Evolutionary conservation across 2,329 filamentous ascomycete species (phyloP).

Genomic region (Cladophialophora psammophila): DNA sequence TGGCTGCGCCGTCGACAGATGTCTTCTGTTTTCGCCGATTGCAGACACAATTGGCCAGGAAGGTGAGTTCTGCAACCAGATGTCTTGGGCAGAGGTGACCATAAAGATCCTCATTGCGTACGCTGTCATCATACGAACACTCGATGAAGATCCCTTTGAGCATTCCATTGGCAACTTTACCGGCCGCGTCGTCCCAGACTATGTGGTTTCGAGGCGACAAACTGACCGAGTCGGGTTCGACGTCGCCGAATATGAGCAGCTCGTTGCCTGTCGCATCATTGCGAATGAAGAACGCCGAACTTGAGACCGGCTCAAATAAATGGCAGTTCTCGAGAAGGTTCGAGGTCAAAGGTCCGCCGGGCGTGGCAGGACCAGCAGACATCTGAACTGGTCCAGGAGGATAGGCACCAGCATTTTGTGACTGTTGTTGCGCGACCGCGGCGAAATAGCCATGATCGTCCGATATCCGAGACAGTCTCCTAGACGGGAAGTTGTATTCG

Average conservation of each 20-base stretch:
- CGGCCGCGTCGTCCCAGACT: slow-evolving; percentile 88
- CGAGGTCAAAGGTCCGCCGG: slow-evolving; percentile 41
- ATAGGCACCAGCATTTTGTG: slow-evolving; percentile 28
- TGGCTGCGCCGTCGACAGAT: slow-evolving; percentile 6
- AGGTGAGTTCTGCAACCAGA: slow-evolving; percentile 77
- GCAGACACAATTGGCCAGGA: slow-evolving; percentile 72
- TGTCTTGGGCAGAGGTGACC: slow-evolving; percentile 88
- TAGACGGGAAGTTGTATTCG: slow-evolving; percentile 56
- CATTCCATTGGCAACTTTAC: slow-evolving; percentile 76
- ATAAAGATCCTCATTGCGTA: slow-evolving; percentile 78
- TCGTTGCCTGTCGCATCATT: slow-evolving; percentile 74
- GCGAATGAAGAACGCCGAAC: slow-evolving; percentile 91
- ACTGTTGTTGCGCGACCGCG: slow-evolving; percentile 37
- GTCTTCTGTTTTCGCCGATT: slow-evolving; percentile 51
- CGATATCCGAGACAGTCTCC: slow-evolving; percentile 41
- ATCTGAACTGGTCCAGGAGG: slow-evolving; percentile 19
- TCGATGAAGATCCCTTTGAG: slow-evolving; percentile 90
- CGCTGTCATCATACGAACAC: slow-evolving; percentile 87
- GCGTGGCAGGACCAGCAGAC: slow-evolving; percentile 33
- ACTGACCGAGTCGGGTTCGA: slow-evolving; percentile 89
- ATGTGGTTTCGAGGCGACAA: slow-evolving; percentile 78
- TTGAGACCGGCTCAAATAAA: slow-evolving; percentile 65
- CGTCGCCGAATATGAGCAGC: slow-evolving; percentile 92
- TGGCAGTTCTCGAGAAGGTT: slow-evolving; percentile 43
- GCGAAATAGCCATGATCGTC: slow-evolving; percentile 41